Evolutionary conservation across 805 yeast genomes (phyloP).

Genomic region (Candida tallmaniae): DNA sequence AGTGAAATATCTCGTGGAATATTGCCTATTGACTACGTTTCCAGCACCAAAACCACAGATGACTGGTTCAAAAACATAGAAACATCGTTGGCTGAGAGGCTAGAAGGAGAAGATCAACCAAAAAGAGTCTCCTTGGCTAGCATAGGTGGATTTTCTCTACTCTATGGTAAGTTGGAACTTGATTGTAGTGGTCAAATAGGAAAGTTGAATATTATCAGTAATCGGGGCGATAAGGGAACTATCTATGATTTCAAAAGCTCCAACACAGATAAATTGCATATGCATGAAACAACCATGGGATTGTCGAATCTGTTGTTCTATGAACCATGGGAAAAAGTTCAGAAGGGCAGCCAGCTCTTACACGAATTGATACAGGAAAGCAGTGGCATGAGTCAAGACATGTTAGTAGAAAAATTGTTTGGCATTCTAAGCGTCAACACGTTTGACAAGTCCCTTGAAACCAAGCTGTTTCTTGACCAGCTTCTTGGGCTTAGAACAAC

Average conservation of each 20-base stretch:
- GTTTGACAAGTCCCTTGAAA: conserved; percentile 19
- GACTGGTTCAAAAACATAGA: conserved; percentile 43
- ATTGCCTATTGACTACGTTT: conserved; percentile 43
- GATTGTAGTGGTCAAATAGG: conserved; percentile 19
- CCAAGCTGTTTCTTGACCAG: conserved; percentile 18
- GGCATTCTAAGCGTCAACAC: conserved; percentile 45
- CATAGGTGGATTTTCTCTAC: conserved; percentile 61
- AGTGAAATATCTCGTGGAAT: conserved; percentile 50
- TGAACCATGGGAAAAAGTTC: conserved; percentile 74
- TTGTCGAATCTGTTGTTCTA: conserved; percentile 64
- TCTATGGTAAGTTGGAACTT: conserved; percentile 47
- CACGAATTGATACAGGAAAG: conserved; percentile 14
- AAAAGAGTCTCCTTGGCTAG: conserved; percentile 16
- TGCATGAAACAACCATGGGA: conserved; percentile 40
- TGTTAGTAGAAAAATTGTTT: conserved; percentile 51
- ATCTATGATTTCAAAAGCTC: conserved; percentile 19
- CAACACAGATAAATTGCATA: conserved; percentile 16
- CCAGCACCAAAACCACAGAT: conserved; percentile 28
- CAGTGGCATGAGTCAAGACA: conserved; percentile 12
- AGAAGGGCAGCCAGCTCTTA: conserved; percentile 39
- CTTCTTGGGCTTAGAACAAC: conserved; percentile 46
- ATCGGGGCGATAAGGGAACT: conserved; percentile 41
- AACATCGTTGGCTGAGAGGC: conserved; percentile 8
- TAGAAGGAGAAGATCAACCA: neutral
- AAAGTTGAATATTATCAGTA: conserved; percentile 46